A percentile compares a stretch with the other conserved stretches of the same genome.
phyloP scores from a whole-genome alignment of 805 yeast genomes.

The Sporopachydermia lactativora region DNA sequence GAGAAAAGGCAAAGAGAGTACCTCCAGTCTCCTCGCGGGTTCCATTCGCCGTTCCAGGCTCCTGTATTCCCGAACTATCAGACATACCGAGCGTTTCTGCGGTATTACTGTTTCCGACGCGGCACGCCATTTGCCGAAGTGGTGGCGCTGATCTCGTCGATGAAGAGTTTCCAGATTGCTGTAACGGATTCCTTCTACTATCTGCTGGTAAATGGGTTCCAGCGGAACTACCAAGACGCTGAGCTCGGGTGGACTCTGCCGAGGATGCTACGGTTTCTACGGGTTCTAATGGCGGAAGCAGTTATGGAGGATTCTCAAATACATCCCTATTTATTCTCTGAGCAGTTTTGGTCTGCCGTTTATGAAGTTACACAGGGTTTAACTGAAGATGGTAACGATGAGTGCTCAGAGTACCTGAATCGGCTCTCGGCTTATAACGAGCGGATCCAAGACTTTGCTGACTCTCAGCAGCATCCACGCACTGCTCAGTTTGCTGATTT shows the following conservation, averaged over 20 bases:
- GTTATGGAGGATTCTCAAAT: neutral
- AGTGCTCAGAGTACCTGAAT: too few relatives aligned
- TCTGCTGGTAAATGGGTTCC: neutral
- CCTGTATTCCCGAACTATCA: neutral
- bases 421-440: too few relatives aligned
- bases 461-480: too few relatives aligned
- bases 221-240: neutral
- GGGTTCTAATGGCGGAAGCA: neutral
- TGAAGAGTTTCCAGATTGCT: neutral
- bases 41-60: too few relatives aligned
- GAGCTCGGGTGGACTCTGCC: neutral
- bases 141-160: neutral
- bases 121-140: neutral
- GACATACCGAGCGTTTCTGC: neutral
- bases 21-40: neutral
- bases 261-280: neutral
- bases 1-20: neutral
- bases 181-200: neutral
- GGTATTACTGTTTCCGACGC: neutral
- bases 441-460: too few relatives aligned
- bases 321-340: neutral
- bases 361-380: neutral
- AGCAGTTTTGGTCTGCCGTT: neutral
- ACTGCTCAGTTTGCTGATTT: too few relatives aligned
- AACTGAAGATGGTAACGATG: conserved; percentile 1